These are phyloP conservation scores for Avicennia marina DNA, from an alignment of 257 asterid species.

Conservation along the genomic window DNA sequence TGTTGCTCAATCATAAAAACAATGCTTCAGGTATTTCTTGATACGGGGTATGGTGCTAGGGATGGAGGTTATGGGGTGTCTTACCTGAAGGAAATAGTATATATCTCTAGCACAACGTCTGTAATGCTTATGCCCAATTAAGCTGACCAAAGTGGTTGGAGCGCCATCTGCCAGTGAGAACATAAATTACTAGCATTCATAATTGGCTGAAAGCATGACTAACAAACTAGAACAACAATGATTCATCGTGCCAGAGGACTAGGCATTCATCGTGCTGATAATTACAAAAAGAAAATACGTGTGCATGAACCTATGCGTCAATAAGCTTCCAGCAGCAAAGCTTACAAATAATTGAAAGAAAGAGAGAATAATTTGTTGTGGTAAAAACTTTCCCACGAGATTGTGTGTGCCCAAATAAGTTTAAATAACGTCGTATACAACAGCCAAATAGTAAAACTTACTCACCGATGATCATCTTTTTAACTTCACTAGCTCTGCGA, in stretches of 20 bases:
- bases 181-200: conserved; percentile 8
- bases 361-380: no score
- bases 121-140: conserved; percentile 93
- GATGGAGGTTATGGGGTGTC: neutral
- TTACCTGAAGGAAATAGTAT: conserved; percentile 92
- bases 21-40: no score
- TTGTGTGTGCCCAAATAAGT: neutral
- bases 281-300: no score
- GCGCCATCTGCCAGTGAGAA: conserved; percentile 65
- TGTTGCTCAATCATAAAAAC: no score
- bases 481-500: conserved; percentile 86
- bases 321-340: no score
- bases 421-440: neutral
- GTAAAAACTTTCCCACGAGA: no score
- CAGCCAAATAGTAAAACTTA: neutral
- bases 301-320: no score
- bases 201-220: neutral
- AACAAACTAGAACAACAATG: neutral
- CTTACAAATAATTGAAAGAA: no score
- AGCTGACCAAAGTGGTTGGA: conserved; percentile 88
- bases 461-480: conserved; percentile 84
- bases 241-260: no score
- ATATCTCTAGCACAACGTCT: conserved; percentile 82
- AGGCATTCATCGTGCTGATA: no score
- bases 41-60: neutral